These are phyloP conservation scores for Diaporthe australafricana DNA, from an alignment of 2,329 filamentous ascomycete species.

Conservation along the genomic window DNA sequence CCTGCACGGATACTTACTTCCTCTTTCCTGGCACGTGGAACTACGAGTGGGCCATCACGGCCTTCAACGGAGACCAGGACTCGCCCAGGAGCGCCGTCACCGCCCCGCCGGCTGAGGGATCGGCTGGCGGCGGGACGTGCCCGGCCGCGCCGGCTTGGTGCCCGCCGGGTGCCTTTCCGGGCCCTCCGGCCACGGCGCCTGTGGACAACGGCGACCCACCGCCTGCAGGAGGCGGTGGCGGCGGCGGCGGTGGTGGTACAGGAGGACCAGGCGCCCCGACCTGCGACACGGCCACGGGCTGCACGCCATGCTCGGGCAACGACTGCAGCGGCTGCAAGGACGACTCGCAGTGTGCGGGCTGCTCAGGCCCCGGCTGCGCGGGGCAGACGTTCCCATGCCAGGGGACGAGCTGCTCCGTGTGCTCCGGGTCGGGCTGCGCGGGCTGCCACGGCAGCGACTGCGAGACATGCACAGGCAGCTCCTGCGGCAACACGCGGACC, in stretches of 20 bases:
- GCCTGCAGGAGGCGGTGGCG: not conserved
- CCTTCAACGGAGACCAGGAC: constrained; percentile 40
- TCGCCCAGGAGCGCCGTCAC: constrained; percentile 4
- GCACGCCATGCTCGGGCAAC: not conserved
- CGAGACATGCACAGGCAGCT: not conserved
- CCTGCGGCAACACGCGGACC: not conserved
- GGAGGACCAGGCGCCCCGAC: not conserved
- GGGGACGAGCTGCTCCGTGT: not conserved
- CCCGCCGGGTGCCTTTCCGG: not conserved
- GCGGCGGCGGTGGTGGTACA: not conserved
- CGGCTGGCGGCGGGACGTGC: not conserved
- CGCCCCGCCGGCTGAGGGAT: not conserved
- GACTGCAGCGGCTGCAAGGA: not conserved
- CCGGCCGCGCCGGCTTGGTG: not conserved
- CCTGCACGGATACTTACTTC: constrained; percentile 27
- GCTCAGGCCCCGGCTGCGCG: not conserved
- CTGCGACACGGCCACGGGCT: not conserved
- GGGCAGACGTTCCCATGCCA: not conserved
- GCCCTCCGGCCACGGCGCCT: not conserved
- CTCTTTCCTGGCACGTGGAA: constrained; percentile 39
- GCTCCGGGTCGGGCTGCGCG: not conserved
- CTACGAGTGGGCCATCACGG: constrained; percentile 40
- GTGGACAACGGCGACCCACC: not conserved
- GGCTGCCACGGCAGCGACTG: not conserved
- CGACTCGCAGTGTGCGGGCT: not conserved